Conservation (phyloP, 306 rosid species). For the Alnus glutinosa region DNA sequence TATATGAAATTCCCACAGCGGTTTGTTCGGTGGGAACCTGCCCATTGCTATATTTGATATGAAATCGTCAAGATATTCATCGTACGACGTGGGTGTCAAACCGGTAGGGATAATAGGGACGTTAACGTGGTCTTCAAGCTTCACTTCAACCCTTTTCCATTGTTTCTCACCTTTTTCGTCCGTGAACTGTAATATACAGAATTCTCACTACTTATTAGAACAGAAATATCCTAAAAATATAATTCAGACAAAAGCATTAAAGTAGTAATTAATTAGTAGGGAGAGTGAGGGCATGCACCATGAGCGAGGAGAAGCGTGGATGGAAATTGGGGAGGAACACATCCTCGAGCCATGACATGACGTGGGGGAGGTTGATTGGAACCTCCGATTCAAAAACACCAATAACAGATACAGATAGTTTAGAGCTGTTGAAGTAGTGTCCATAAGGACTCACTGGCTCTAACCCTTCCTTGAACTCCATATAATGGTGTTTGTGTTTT, state of each 20-base stretch:
- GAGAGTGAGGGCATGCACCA: constrained; percentile 34
- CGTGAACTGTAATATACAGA: constrained; percentile 23
- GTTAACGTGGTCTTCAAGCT: constrained; percentile 45
- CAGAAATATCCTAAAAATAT: too few species aligned
- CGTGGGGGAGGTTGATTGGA: constrained; percentile 27
- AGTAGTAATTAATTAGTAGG: too few species aligned
- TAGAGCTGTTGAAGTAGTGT: constrained; percentile 42
- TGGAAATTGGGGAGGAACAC: constrained; percentile 44
- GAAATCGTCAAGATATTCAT: constrained; percentile 43
- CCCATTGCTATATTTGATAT: constrained; percentile 36
- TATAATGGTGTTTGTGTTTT: too few species aligned
- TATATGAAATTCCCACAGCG: constrained; percentile 56
- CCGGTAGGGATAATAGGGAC: constrained; percentile 30
- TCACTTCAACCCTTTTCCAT: constrained; percentile 56
- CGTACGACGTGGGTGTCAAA: constrained; percentile 30
- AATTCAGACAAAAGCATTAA: too few species aligned
- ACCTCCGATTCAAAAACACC: constrained; percentile 41
- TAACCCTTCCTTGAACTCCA: constrained; percentile 7
- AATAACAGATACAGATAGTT: constrained; percentile 30
- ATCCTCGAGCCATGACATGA: constrained; percentile 22
- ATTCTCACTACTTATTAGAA: background rate
- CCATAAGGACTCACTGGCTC: constrained; percentile 57
- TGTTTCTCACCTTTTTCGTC: constrained; percentile 34
- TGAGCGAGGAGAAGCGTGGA: constrained; percentile 50
- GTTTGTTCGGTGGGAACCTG: constrained; percentile 36